phyloP scores from a whole-genome alignment of 176 grass and related monocot genomes.

The Puya raimondii region DNA sequence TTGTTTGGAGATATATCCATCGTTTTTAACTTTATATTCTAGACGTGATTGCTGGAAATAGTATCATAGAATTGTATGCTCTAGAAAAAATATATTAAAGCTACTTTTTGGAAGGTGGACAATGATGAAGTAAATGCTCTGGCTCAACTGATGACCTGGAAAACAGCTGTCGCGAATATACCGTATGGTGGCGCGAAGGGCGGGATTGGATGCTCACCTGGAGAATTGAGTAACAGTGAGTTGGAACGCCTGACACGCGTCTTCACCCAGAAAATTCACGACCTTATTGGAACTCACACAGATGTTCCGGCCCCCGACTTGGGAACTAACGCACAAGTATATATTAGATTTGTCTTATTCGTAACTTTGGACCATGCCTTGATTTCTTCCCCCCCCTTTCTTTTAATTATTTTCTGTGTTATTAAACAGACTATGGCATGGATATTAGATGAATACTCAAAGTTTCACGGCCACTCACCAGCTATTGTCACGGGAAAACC shows the following conservation, averaged over 20 bases:
- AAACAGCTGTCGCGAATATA: conserved; percentile 78
- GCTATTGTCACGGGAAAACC: conserved; percentile 96
- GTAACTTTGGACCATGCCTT: conserved; percentile 2
- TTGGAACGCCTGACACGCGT: conserved; percentile 88
- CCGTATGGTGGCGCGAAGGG: conserved; percentile 98
- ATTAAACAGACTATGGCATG: conserved; percentile 86
- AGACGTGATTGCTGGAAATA: too few relatives aligned
- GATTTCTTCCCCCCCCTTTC: background rate
- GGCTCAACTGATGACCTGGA: conserved; percentile 99
- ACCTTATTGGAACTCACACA: conserved; percentile 79
- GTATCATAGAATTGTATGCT: background rate
- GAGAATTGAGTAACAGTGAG: conserved; percentile 71
- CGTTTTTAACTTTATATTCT: too few relatives aligned
- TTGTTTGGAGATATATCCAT: too few relatives aligned
- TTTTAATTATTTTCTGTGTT: background rate
- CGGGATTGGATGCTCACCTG: conserved; percentile 78
- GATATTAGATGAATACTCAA: conserved; percentile 95
- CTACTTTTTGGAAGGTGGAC: conserved; percentile 47
- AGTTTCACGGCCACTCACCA: conserved; percentile 92
- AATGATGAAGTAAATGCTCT: conserved; percentile 92
- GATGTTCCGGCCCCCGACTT: conserved; percentile 95
- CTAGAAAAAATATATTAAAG: background rate
- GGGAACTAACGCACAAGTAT: conserved; percentile 89
- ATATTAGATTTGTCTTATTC: background rate
- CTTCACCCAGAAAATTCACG: conserved; percentile 99